Evolutionary conservation across 2,329 filamentous ascomycete species (phyloP).

Genomic region (Trichophyton equinum): DNA sequence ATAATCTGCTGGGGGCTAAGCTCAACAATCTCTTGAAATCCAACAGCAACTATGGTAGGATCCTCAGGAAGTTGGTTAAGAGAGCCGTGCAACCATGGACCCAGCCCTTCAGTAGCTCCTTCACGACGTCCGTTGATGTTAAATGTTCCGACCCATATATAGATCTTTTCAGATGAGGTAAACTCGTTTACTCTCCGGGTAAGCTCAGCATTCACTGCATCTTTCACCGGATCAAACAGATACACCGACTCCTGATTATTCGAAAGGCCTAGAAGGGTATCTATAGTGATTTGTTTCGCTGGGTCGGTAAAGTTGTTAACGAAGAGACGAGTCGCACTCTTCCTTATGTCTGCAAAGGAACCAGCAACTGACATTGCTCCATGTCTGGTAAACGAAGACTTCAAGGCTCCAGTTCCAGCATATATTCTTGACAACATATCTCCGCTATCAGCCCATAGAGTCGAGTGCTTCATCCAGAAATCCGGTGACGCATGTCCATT

Average conservation of each 20-base stretch:
- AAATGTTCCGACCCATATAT: conserved; percentile 79
- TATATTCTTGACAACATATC: conserved; percentile 92
- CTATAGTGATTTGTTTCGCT: conserved; percentile 82
- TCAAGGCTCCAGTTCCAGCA: conserved; percentile 87
- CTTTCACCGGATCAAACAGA: conserved; percentile 87
- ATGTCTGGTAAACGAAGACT: conserved; percentile 84
- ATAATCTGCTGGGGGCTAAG: conserved; percentile 96
- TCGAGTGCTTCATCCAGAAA: conserved; percentile 86
- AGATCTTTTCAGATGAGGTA: conserved; percentile 59
- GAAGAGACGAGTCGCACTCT: conserved; percentile 85
- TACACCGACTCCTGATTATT: conserved; percentile 74
- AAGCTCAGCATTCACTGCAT: conserved; percentile 71
- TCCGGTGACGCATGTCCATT: conserved; percentile 58
- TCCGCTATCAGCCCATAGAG: conserved; percentile 93
- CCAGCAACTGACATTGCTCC: conserved; percentile 95
- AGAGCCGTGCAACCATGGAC: conserved; percentile 65
- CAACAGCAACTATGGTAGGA: conserved; percentile 78
- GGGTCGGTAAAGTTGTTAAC: conserved; percentile 98
- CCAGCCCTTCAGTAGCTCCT: conserved; percentile 66
- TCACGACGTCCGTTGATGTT: conserved; percentile 83
- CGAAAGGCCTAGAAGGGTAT: conserved; percentile 74
- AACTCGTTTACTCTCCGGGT: conserved; percentile 54
- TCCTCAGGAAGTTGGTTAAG: conserved; percentile 45
- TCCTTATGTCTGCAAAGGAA: conserved; percentile 85
- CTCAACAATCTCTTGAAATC: conserved; percentile 97